A percentile compares a stretch with the other conserved stretches of the same genome.
Conservation (phyloP, 768 basidiomycete species). For the Lepiota venenata region DNA sequence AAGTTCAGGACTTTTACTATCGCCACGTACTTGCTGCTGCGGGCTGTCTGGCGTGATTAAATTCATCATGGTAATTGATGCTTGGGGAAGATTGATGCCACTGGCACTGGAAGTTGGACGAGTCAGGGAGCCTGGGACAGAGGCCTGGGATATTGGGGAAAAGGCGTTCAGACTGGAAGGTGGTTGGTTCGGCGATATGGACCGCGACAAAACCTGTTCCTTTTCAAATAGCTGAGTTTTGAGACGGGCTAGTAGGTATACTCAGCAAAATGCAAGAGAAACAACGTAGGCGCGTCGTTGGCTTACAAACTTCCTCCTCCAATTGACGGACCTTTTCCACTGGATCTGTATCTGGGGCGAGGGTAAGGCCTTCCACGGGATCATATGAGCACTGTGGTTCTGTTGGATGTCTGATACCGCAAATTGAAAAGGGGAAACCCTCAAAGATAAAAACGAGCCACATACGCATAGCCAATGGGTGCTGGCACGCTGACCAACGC, state of each 20-base stretch:
- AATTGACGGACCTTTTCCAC: conserved; percentile 71
- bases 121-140: conserved; percentile 16
- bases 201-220: conserved; percentile 35
- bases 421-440: conserved; percentile 10
- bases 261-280: conserved; percentile 10
- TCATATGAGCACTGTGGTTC: conserved; percentile 87
- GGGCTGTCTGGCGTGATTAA: conserved; percentile 34
- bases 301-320: conserved; percentile 72
- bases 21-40: conserved; percentile 36
- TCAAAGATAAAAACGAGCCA: conserved; percentile 5
- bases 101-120: conserved; percentile 25
- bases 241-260: conserved; percentile 46
- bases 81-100: conserved; percentile 42
- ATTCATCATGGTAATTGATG: conserved; percentile 40
- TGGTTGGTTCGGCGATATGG: conserved; percentile 33
- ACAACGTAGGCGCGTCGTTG: not conserved
- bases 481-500: conserved; percentile 80
- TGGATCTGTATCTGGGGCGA: conserved; percentile 79
- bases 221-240: conserved; percentile 57
- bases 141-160: conserved; percentile 16
- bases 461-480: conserved; percentile 79
- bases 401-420: conserved; percentile 61
- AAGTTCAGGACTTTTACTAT: conserved; percentile 51
- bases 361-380: conserved; percentile 76
- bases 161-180: conserved; percentile 15